Conservation (phyloP, 2,329 filamentous ascomycete species). For the Xylariaceae sp. region DNA sequence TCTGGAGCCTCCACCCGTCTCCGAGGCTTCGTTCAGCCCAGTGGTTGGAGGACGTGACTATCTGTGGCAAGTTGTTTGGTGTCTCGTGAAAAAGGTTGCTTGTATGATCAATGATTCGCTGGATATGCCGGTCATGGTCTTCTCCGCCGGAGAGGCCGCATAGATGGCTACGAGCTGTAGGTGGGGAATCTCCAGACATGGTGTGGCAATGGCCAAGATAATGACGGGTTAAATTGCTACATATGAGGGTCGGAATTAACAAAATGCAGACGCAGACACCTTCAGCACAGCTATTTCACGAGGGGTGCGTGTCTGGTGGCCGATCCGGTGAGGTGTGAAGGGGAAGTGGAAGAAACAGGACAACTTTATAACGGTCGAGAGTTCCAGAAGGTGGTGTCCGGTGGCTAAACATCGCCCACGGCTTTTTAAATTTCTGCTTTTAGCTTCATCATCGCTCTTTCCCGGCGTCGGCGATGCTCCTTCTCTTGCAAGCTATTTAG, state of each 20-base stretch:
- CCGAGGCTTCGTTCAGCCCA: slow-evolving; percentile 1
- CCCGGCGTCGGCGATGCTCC: not conserved
- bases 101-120: slow-evolving; percentile 31
- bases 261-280: not conserved
- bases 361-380: not conserved
- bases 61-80: slow-evolving; percentile 13
- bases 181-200: slow-evolving; percentile 25
- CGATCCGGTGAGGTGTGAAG: not conserved
- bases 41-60: not conserved
- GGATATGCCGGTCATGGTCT: slow-evolving; percentile 28
- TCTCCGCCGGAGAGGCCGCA: slow-evolving; percentile 20
- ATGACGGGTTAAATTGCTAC: not conserved
- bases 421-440: not conserved
- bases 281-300: not conserved
- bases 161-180: slow-evolving; percentile 13
- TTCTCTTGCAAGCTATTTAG: not conserved
- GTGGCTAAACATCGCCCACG: not conserved
- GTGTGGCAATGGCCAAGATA: not conserved
- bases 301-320: not conserved
- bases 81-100: slow-evolving; percentile 22
- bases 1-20: slow-evolving; percentile 1
- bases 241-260: not conserved
- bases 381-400: too few species aligned
- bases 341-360: not conserved
- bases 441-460: slow-evolving; percentile 4